Base-by-base conservation (phyloP, 208 protist species). In the Trypanosoma boissoni region DNA sequence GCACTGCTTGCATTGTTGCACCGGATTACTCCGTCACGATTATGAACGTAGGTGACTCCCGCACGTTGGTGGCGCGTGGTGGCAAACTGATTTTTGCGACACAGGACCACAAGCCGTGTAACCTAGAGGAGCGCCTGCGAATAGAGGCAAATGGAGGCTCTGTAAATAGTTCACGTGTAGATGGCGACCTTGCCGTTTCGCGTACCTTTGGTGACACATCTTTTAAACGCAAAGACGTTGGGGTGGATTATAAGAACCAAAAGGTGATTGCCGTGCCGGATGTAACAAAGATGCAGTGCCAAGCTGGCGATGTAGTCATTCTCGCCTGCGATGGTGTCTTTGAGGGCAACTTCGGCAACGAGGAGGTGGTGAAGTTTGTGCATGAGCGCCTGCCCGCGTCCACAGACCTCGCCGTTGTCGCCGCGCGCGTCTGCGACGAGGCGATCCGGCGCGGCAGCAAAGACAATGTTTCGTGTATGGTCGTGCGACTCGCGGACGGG, bases 101-200 rank as follows among this genome's bases (percentile, higher is more conserved):
- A 18, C 72, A 78, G 41, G 95, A 98, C 57, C 95, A 98, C 83
- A 97, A 97, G 59, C 92, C 94, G 9, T 73, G 48, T 26, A 78
- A 86, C 51, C 55, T 65, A 3, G 60, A 57, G 14, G 91, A 97
- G 69, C 58, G 58, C 8, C 67, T 83, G 31, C 91, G 95, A 48
- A 97, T 98, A 49, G 67, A 83, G 50, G 78, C 72, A 27, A 83
- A 77, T 48, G 92, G 91, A 24, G 95, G 95, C 26, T 88, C 72
- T 57, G 92, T 98, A 32, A 61, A 80, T 48, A 75, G 76, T 43
- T 82, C 78, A 51, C 86, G 95, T 36, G 95, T 98, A 4, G 88
- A 97, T 63, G 95, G 95, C 39, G 86, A 92, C 58, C 80, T 98
- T 10, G 95, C 92, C 39, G 90, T 98, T 18, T 93, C 85, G 5